Evolutionary conservation across 2,329 filamentous ascomycete genomes (phyloP), one percentile per base, ranked within the genome.

Genomic region (Achaetomium macrosporum): DNA sequence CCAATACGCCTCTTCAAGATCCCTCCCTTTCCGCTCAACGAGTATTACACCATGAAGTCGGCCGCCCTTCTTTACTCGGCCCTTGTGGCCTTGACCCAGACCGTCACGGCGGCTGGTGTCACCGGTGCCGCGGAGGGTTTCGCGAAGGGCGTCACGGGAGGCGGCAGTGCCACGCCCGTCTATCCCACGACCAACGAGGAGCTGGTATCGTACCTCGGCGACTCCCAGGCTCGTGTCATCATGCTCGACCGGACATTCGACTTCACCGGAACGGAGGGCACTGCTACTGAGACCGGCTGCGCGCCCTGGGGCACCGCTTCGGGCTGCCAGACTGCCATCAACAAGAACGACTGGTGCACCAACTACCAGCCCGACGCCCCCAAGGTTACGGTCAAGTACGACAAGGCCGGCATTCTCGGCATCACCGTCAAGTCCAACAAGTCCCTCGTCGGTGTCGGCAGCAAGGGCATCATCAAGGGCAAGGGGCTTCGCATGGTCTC

Each of bases 251-350:
- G 46, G 17, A 55, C 53, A 0, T 55, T 55, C 30, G 53, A 55
- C 45, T 55, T 55, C 49, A 55, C 53, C 8, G 53, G 53, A 11
- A 50, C 44, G 29, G 53, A 55, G 36, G 53, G 53, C 41, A 52
- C 49, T 1, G 39, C 44, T 6, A 49, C 42, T 19, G 54, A 42
- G 47, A 46, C 47, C 13, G 46, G 52, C 6, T 54, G 52, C 42
- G 52, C 52, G 16, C 52, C 52, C 11, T 54, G 52, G 47, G 52
- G 52, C 36, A 79, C 77, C 25, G 73, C 64, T 11, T 66, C 74
- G 2, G 67, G 54, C 11, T 81, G 82, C 68, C 81, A 85, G 71
- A 60, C 75, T 40, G 77, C 81, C 57, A 83, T 85, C 65, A 79
- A 83, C 70, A 71, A 79, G 69, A 68, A 82, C 63, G 63, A 73